Evolutionary conservation across 2,329 filamentous ascomycete species (phyloP).

Genomic region (Cadophora malorum): DNA sequence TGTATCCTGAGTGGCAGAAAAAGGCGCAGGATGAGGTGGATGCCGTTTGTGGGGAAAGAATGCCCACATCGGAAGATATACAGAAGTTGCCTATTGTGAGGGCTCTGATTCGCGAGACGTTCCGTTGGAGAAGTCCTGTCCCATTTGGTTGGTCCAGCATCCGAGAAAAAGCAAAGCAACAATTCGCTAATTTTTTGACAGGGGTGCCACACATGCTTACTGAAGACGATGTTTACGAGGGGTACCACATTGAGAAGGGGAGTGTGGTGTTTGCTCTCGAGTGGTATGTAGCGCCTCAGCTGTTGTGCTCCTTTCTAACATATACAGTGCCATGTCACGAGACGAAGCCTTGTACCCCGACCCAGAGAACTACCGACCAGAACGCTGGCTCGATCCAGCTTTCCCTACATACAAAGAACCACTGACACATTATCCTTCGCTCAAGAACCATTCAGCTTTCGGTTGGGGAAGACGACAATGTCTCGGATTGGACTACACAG

Average conservation of each 20-base stretch:
- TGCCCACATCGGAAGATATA: slow-evolving; percentile 55
- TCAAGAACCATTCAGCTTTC: slow-evolving; percentile 59
- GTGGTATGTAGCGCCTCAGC: slow-evolving; percentile 19
- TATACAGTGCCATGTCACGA: slow-evolving; percentile 32
- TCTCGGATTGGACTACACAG: slow-evolving; percentile 56
- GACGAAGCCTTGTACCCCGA: slow-evolving; percentile 49
- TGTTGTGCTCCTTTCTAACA: background rate
- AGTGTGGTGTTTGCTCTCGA: slow-evolving; percentile 46
- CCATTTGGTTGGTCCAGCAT: slow-evolving; percentile 21
- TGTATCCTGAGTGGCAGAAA: slow-evolving; percentile 30
- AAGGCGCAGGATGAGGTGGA: slow-evolving; percentile 52
- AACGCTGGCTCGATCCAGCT: slow-evolving; percentile 49
- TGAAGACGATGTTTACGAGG: slow-evolving; percentile 60
- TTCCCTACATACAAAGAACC: slow-evolving; percentile 51
- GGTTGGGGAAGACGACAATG: slow-evolving; percentile 60
- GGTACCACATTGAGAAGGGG: slow-evolving; percentile 27
- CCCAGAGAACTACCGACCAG: slow-evolving; percentile 52
- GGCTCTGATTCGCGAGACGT: slow-evolving; percentile 53
- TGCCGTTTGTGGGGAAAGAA: slow-evolving; percentile 52
- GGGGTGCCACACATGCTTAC: slow-evolving; percentile 60
- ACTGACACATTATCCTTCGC: slow-evolving; percentile 59
- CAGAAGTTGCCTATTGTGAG: slow-evolving; percentile 52
- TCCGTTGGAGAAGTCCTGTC: slow-evolving; percentile 50
- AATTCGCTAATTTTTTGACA: slow-evolving; percentile 54
- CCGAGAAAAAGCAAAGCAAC: background rate